phyloP scores from a whole-genome alignment of 768 basidiomycete genomes.

The Calvatia gigantea region DNA sequence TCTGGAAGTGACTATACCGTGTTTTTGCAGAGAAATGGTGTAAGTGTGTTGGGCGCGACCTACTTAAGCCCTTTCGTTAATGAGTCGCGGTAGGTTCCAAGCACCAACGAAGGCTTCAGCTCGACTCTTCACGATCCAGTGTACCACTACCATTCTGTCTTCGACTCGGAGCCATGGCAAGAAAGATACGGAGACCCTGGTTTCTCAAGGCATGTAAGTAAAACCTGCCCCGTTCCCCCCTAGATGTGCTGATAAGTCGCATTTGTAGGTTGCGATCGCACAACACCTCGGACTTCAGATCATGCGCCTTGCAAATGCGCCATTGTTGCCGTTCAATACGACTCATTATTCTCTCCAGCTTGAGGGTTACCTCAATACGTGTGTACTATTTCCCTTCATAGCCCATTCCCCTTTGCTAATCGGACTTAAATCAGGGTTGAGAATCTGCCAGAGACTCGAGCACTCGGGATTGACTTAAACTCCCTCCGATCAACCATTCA shows the following conservation, averaged over 20 bases:
- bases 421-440: conserved; percentile 40
- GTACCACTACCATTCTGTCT: conserved; percentile 75
- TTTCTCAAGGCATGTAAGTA: conserved; percentile 61
- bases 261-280: conserved; percentile 53
- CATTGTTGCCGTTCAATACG: conserved; percentile 68
- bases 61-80: not conserved
- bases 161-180: conserved; percentile 68
- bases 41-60: conserved; percentile 16
- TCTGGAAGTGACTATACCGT: conserved; percentile 89
- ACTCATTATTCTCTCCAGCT: conserved; percentile 69
- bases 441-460: conserved; percentile 25
- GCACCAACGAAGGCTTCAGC: conserved; percentile 38
- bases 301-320: conserved; percentile 54
- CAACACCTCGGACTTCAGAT: conserved; percentile 62
- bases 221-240: not conserved
- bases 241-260: not conserved
- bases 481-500: conserved; percentile 42
- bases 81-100: conserved; percentile 29
- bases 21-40: conserved; percentile 70
- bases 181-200: conserved; percentile 70
- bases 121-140: conserved; percentile 45
- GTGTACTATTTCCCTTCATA: conserved; percentile 14
- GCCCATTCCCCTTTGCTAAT: not conserved
- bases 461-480: conserved; percentile 30
- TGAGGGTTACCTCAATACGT: conserved; percentile 55